phyloP scores from a whole-genome alignment of 2,329 filamentous ascomycete species.

The Claviceps maximensis region DNA sequence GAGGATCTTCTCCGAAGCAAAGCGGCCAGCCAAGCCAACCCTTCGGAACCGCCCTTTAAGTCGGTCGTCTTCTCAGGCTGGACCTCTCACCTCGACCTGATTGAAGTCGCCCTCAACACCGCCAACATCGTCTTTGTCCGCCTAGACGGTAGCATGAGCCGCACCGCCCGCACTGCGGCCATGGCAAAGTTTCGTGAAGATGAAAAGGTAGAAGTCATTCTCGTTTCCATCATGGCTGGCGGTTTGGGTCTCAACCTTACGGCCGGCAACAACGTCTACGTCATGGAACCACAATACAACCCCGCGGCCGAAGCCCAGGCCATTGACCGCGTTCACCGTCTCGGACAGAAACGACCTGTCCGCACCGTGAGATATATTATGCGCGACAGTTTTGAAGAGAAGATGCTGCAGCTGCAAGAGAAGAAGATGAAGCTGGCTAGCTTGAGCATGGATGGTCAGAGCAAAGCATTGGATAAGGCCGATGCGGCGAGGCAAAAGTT shows the following conservation, averaged over 20 bases:
- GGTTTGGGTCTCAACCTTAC: conserved; percentile 88
- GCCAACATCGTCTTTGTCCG: conserved; percentile 57
- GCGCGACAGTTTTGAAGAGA: conserved; percentile 82
- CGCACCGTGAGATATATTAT: conserved; percentile 84
- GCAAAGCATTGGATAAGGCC: conserved; percentile 38
- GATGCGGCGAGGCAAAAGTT: conserved; percentile 47
- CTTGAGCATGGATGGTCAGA: conserved; percentile 61
- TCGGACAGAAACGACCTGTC: conserved; percentile 83
- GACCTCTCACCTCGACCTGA: conserved; percentile 88
- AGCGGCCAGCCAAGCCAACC: conserved; percentile 45
- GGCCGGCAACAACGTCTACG: conserved; percentile 71
- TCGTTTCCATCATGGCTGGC: conserved; percentile 86
- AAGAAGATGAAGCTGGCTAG: conserved; percentile 89
- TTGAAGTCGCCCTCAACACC: conserved; percentile 64
- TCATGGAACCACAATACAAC: conserved; percentile 98
- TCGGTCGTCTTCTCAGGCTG: conserved; percentile 94
- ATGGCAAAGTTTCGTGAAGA: conserved; percentile 70
- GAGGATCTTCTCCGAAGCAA: conserved; percentile 56
- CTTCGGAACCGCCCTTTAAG: conserved; percentile 65
- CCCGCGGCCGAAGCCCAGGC: conserved; percentile 91
- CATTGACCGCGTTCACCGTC: conserved; percentile 79
- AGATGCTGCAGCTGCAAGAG: conserved; percentile 76
- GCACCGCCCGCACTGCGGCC: conserved; percentile 57
- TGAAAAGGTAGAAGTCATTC: conserved; percentile 57
- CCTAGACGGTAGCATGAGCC: conserved; percentile 83